Conservation (phyloP, 2,329 filamentous ascomycete species). For the Tolypocladium pustulatum region DNA sequence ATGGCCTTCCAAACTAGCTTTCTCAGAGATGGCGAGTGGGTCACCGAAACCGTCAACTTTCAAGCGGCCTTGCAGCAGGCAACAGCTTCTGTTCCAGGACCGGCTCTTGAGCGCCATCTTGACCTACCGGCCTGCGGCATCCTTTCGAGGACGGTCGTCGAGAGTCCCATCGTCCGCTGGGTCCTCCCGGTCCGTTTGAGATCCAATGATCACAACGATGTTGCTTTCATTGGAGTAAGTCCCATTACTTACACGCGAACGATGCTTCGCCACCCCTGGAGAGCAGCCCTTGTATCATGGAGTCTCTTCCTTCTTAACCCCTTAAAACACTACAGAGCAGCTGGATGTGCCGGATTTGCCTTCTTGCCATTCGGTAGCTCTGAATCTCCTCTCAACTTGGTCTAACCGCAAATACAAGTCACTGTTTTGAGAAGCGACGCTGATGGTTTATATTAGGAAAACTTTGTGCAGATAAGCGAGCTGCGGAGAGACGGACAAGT, state of each 20-base stretch:
- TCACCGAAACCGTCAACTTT: constrained; percentile 39
- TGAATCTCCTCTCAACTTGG: neutral
- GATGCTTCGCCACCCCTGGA: neutral
- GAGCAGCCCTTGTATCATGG: neutral
- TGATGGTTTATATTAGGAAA: constrained; percentile 40
- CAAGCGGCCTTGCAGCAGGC: constrained; percentile 25
- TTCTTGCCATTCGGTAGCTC: neutral
- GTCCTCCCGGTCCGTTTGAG: constrained; percentile 74
- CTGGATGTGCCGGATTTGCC: neutral
- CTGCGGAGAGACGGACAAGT: constrained; percentile 59
- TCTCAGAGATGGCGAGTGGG: constrained; percentile 44
- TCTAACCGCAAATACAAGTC: neutral
- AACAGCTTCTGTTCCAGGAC: constrained; percentile 21
- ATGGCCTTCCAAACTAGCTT: constrained; percentile 45
- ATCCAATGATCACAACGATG: constrained; percentile 60
- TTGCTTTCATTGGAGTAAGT: constrained; percentile 74
- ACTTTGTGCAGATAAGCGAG: constrained; percentile 72
- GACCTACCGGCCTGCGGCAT: constrained; percentile 53
- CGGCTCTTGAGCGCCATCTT: constrained; percentile 18
- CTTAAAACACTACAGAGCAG: neutral
- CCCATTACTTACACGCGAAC: neutral
- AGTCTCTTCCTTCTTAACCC: neutral
- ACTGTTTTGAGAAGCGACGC: neutral
- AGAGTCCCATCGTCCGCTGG: constrained; percentile 64
- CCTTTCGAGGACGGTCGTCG: constrained; percentile 66